A percentile compares a stretch with the other conserved stretches of the same genome.
Conservation (phyloP, 164 flowering plant species). For the Santalum album region DNA sequence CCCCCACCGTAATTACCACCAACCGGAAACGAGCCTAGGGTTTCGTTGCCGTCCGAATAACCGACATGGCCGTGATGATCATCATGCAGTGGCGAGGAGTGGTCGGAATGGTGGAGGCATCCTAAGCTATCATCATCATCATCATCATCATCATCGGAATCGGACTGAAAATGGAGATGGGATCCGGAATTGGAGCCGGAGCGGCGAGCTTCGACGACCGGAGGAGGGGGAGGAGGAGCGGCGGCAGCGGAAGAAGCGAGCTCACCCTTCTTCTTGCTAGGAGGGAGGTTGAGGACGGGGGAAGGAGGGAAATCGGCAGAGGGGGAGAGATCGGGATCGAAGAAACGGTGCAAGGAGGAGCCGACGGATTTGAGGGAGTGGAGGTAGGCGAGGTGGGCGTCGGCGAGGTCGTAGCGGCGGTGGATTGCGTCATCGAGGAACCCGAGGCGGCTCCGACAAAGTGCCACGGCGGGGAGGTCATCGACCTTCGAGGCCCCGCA, state of each 20-base stretch:
- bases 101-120: slow-evolving; percentile 27
- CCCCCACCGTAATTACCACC: neutral
- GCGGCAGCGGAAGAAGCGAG: neutral
- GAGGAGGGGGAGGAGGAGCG: neutral
- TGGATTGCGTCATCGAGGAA: slow-evolving; percentile 51
- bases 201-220: slow-evolving; percentile 4
- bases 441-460: slow-evolving; percentile 56
- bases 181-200: slow-evolving; percentile 31
- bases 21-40: slow-evolving; percentile 7
- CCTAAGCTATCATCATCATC: slow-evolving; percentile 18
- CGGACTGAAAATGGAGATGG: slow-evolving; percentile 35
- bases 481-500: slow-evolving; percentile 63
- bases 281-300: slow-evolving; percentile 24
- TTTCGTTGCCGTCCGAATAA: slow-evolving; percentile 9
- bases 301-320: slow-evolving; percentile 1
- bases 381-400: slow-evolving; percentile 50
- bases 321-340: slow-evolving; percentile 19
- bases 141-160: slow-evolving; percentile 32
- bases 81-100: slow-evolving; percentile 25
- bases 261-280: slow-evolving; percentile 11
- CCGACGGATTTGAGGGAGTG: slow-evolving; percentile 46
- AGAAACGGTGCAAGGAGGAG: slow-evolving; percentile 27
- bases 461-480: slow-evolving; percentile 66
- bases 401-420: slow-evolving; percentile 48
- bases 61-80: slow-evolving; percentile 5